Base-by-base conservation (phyloP, 2,329 filamentous ascomycete species). In the Diaporthe ampelina region DNA sequence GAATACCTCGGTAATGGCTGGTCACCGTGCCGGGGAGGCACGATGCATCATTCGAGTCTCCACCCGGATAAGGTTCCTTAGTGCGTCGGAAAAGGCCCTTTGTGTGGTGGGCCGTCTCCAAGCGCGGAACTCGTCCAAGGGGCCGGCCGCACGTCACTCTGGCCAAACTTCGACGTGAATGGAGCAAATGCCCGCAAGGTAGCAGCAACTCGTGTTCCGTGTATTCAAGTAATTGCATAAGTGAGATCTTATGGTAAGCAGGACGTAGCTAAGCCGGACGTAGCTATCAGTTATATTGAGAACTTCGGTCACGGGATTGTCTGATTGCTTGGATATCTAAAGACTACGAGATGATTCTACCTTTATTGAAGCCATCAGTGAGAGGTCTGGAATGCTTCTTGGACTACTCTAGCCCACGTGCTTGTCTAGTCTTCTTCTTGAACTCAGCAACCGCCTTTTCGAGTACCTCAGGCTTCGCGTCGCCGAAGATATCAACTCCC, bases 401-500 rank as follows among this genome's bases (percentile, higher is more conserved):
- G 26, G 7, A 35, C 70, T 74, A 73, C n/a, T 75, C 48, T 29
- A 76, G 48, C 9, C 70, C 75, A 37, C 68, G 74, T 10, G 72
- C 58, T 32, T 70, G 50, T 32, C 50, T 75, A 24, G 75, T 75
- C 69, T 76, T 75, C 40, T 73, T 59, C 71, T 54, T 71, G 61
- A 76, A 76, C n/a, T 74, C 72, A 21, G 74, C 74, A 32, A 76
- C 69, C 4, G 75, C 75, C 21, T 72, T 73, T n/a, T 73, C 61
- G 19, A 76, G 54, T 15, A 72, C 67, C 11, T 52, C 75, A 4
- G 75, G 74, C 40, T 75, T 74, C 29, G 75, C 75, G 26, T 77
- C 76, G 8, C 76, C 76, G 29, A 77, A 77, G 24, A 77, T 74
- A 13, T 76, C 72, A 32, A 76, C 43, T 0, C 76, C 76, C 43